Evolutionary conservation across 148 eudicot species (phyloP).

Genomic region (Persicaria tinctoria): DNA sequence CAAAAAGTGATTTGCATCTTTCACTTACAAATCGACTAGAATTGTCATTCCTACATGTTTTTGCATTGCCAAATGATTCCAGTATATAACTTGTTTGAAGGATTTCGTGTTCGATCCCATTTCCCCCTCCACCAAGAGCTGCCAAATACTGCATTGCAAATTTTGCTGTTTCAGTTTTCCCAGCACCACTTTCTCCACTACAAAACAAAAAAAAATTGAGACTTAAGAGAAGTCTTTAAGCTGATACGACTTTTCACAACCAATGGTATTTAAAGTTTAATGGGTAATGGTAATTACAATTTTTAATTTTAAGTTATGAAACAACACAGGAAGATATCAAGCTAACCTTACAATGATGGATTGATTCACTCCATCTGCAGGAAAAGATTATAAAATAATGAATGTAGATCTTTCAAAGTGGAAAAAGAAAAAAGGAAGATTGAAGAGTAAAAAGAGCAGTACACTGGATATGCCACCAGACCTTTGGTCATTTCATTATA

Average conservation of each 20-base stretch:
- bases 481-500: slow-evolving; percentile 86
- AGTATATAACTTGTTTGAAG: slow-evolving; percentile 69
- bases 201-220: slow-evolving; percentile 10
- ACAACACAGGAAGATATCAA: background rate
- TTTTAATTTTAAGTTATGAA: background rate
- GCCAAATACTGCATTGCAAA: slow-evolving; percentile 88
- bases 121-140: slow-evolving; percentile 65
- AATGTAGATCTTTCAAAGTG: slow-evolving; percentile 16
- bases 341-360: slow-evolving; percentile 86
- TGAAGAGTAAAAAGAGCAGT: background rate
- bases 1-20: background rate
- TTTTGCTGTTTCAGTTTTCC: slow-evolving; percentile 96
- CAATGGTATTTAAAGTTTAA: background rate
- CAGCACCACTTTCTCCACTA: slow-evolving; percentile 99
- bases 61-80: slow-evolving; percentile 97
- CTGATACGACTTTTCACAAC: background rate
- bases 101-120: slow-evolving; percentile 62
- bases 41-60: slow-evolving; percentile 82
- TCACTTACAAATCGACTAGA: slow-evolving; percentile 86
- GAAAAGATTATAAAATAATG: slow-evolving; percentile 11
- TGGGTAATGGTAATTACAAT: background rate
- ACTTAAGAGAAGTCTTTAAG: too few species aligned
- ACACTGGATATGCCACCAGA: slow-evolving; percentile 17
- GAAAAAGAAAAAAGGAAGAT: background rate
- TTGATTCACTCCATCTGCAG: slow-evolving; percentile 79